Evolutionary conservation across 768 basidiomycete species (phyloP).

Genomic region (Leccinum sublutescens): DNA sequence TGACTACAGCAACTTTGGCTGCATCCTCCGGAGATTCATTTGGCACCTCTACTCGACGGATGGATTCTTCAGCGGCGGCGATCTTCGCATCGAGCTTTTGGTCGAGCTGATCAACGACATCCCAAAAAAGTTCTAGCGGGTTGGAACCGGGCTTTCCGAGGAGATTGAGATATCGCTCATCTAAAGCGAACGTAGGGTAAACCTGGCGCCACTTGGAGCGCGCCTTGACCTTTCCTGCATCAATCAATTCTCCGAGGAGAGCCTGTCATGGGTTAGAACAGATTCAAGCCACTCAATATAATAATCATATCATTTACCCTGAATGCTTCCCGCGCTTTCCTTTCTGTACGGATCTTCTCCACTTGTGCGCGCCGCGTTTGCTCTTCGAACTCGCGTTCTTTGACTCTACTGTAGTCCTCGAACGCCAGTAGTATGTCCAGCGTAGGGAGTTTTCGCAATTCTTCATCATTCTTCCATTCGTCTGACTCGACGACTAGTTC

Average conservation of each 20-base stretch:
- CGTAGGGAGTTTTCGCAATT: conserved; percentile 80
- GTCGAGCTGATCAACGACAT: conserved; percentile 82
- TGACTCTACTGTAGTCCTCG: conserved; percentile 88
- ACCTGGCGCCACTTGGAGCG: conserved; percentile 91
- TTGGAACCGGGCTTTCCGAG: conserved; percentile 93
- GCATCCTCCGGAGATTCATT: conserved; percentile 33
- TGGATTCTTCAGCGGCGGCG: conserved; percentile 58
- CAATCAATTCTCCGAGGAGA: conserved; percentile 68
- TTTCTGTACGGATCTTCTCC: conserved; percentile 78
- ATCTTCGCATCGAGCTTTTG: conserved; percentile 82
- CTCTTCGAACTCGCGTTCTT: conserved; percentile 90
- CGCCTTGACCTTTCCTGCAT: conserved; percentile 66
- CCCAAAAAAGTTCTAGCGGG: conserved; percentile 96
- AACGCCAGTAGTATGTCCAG: conserved; percentile 91
- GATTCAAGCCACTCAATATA: not conserved
- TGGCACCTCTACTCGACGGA: conserved; percentile 42
- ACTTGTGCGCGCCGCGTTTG: conserved; percentile 76
- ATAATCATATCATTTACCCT: conserved; percentile 45
- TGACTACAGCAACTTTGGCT: conserved; percentile 38
- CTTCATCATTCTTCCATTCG: conserved; percentile 74
- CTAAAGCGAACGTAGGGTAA: conserved; percentile 72
- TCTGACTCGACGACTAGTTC: conserved; percentile 71
- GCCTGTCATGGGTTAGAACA: conserved; percentile 40
- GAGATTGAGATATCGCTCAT: conserved; percentile 82
- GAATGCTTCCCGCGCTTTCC: conserved; percentile 91